Conservation (phyloP, 1,284 basidiomycete genomes). For the Naganishia sp. region DNA sequence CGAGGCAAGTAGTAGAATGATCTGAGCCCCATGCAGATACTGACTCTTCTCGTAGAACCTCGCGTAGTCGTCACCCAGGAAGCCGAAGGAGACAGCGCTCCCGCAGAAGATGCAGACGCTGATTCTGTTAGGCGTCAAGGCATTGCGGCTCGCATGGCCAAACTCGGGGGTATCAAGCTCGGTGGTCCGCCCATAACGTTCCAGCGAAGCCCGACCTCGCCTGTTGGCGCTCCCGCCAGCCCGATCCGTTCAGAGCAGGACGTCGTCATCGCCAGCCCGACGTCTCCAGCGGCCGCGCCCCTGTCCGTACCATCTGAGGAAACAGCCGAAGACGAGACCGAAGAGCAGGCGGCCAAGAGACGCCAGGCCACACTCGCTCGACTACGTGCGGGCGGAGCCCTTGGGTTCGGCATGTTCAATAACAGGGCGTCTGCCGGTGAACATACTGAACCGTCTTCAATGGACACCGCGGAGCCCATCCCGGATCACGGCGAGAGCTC, state of each 20-base stretch:
- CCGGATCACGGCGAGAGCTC: neutral
- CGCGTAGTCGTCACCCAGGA: slow-evolving; percentile 27
- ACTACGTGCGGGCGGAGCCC: slow-evolving; percentile 49
- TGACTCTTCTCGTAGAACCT: slow-evolving; percentile 3
- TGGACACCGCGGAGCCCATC: neutral
- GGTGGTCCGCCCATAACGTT: slow-evolving; percentile 58
- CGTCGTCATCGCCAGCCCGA: slow-evolving; percentile 6
- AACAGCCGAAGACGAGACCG: slow-evolving; percentile 46
- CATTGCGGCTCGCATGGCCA: slow-evolving; percentile 85
- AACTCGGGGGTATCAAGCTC: slow-evolving; percentile 78
- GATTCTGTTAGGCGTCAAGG: slow-evolving; percentile 72
- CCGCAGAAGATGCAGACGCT: slow-evolving; percentile 50
- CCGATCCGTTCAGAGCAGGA: neutral
- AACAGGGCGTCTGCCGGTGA: slow-evolving; percentile 19
- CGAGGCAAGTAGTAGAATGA: neutral
- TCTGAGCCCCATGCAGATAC: neutral
- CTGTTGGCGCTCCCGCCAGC: slow-evolving; percentile 19
- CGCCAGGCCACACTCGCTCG: slow-evolving; percentile 49
- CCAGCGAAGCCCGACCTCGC: slow-evolving; percentile 22
- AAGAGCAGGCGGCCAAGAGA: slow-evolving; percentile 49
- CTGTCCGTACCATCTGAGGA: slow-evolving; percentile 7
- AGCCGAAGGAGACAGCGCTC: slow-evolving; percentile 13
- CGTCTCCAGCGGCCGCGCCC: slow-evolving; percentile 4
- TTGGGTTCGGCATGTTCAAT: slow-evolving; percentile 52
- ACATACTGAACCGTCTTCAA: neutral